A percentile compares a stretch with the other conserved stretches of the same genome.
phyloP scores from a whole-genome alignment of 208 protist genomes.

The Trypanosoma rangeli region DNA sequence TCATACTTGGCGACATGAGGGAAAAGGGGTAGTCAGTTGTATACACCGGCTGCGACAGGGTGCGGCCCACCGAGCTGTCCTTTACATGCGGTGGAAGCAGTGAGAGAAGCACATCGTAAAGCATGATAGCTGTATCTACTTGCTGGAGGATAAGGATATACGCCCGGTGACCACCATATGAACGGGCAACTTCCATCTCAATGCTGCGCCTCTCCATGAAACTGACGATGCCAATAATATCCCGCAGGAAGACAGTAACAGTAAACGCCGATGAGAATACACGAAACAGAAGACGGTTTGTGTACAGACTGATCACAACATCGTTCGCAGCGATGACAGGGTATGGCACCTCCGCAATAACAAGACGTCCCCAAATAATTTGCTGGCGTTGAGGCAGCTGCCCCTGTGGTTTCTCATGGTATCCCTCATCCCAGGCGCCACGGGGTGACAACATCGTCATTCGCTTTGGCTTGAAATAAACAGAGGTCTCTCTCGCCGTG shows the following conservation, averaged over 20 bases:
- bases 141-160: constrained; percentile 26
- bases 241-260: constrained; percentile 34
- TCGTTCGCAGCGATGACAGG: constrained; percentile 39
- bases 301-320: constrained; percentile 41
- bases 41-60: neutral
- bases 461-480: neutral
- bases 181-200: constrained; percentile 33
- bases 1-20: constrained; percentile 16
- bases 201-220: constrained; percentile 18
- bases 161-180: constrained; percentile 16
- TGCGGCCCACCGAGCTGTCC: constrained; percentile 1
- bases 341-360: constrained; percentile 47
- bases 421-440: neutral
- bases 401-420: neutral
- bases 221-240: constrained; percentile 27
- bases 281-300: constrained; percentile 40
- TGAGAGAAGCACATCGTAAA: constrained; percentile 28
- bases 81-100: constrained; percentile 13
- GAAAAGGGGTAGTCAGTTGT: constrained; percentile 14
- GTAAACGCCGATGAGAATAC: constrained; percentile 54
- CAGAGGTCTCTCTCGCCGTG: neutral
- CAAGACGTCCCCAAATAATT: constrained; percentile 45
- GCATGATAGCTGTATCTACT: neutral
- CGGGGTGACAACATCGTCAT: neutral
- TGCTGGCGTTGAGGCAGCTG: constrained; percentile 18